Conservation (phyloP, 768 basidiomycete genomes). For the Boletellus ananiceps region DNA sequence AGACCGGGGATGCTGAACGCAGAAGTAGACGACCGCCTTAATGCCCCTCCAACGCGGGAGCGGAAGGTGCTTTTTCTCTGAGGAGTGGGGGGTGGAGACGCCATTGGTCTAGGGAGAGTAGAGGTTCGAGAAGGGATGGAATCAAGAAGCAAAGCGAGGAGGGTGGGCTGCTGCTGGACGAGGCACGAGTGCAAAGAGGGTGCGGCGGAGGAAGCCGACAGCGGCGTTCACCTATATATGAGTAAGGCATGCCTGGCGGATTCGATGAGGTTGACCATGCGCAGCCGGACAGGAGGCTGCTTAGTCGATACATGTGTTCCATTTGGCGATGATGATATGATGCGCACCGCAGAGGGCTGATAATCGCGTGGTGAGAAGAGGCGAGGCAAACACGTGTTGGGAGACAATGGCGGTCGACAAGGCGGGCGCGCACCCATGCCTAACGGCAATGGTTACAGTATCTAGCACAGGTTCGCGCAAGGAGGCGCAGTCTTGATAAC, state of each 20-base stretch:
- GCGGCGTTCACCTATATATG: slow-evolving; percentile 27
- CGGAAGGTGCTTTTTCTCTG: slow-evolving; percentile 45
- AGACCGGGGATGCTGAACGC: slow-evolving; percentile 40
- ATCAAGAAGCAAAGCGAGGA: slow-evolving; percentile 7
- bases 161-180: slow-evolving; percentile 6
- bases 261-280: slow-evolving; percentile 34
- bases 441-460: slow-evolving; percentile 9
- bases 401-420: slow-evolving; percentile 1
- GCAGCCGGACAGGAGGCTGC: slow-evolving; percentile 22
- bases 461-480: slow-evolving; percentile 15
- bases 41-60: slow-evolving; percentile 53
- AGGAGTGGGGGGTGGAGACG: slow-evolving; percentile 28
- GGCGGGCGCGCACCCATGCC: slow-evolving; percentile 13
- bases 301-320: slow-evolving; percentile 15
- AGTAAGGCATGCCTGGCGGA: slow-evolving; percentile 29
- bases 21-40: slow-evolving; percentile 61
- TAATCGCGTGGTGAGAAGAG: slow-evolving; percentile 31
- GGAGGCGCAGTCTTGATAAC: slow-evolving; percentile 1
- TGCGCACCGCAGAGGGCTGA: slow-evolving; percentile 30
- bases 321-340: slow-evolving; percentile 26
- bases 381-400: slow-evolving; percentile 32
- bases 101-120: slow-evolving; percentile 21
- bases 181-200: slow-evolving; percentile 20
- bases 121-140: slow-evolving; percentile 1
- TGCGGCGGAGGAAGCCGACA: slow-evolving; percentile 17